Conservation (phyloP, 371 early-diverging fungal genomes). For the Rhizopus stolonifer region DNA sequence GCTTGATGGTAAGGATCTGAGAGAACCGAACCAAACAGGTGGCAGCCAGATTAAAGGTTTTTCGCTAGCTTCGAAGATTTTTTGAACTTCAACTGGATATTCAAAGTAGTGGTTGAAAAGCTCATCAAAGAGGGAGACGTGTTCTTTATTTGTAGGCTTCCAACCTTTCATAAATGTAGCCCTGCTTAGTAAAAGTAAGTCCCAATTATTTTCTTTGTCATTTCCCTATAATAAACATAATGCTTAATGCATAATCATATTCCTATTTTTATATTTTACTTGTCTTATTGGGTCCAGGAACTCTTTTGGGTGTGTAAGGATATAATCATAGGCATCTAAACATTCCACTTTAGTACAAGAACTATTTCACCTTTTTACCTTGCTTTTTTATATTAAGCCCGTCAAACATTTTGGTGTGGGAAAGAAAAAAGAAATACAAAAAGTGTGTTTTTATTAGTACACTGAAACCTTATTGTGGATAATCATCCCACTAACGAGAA, state of each 20-base stretch:
- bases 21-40: conserved; percentile 16
- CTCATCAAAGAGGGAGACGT: conserved; percentile 14
- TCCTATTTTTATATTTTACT: neutral
- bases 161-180: conserved; percentile 18
- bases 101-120: conserved; percentile 21
- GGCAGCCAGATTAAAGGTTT: conserved; percentile 15
- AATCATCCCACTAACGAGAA: neutral
- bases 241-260: too few species aligned
- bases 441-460: neutral
- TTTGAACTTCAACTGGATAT: conserved; percentile 6
- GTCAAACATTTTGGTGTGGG: neutral
- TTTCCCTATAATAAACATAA: neutral
- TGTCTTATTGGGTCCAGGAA: conserved; percentile 12
- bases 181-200: conserved; percentile 2
- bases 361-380: neutral
- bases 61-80: neutral
- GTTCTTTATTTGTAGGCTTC: conserved; percentile 10
- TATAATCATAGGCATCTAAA: conserved; percentile 16
- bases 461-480: neutral
- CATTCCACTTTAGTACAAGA: neutral
- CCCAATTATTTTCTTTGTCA: conserved; percentile 2
- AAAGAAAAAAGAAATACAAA: neutral
- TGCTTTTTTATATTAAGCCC: neutral
- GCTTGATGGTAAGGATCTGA: conserved; percentile 12
- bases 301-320: conserved; percentile 12